phyloP scores from a whole-genome alignment of 2,329 filamentous ascomycete species.

The Basipetospora chlamydospora region DNA sequence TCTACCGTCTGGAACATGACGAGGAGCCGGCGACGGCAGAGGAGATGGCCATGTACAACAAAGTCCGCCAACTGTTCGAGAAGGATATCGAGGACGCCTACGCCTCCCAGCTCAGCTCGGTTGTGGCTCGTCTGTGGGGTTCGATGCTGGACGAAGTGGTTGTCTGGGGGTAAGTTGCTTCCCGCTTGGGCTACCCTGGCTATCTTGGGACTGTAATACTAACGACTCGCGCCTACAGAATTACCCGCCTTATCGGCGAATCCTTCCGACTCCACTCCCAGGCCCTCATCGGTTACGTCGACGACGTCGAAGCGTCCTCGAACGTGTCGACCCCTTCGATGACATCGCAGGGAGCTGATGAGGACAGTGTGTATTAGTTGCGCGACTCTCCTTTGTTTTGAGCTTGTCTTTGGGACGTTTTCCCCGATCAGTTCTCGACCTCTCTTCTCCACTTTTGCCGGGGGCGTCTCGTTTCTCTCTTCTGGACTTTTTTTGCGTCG shows the following conservation, averaged over 20 bases:
- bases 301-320: constrained; percentile 59
- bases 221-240: constrained; percentile 47
- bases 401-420: constrained; percentile 9
- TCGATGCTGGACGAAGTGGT: constrained; percentile 98
- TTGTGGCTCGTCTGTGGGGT: constrained; percentile 88
- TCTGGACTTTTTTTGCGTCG: not conserved
- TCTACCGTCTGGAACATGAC: constrained; percentile 98
- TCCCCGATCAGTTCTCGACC: constrained; percentile 15
- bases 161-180: constrained; percentile 82
- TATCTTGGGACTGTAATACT: no score
- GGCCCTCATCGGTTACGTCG: constrained; percentile 86
- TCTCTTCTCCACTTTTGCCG: constrained; percentile 19
- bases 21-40: constrained; percentile 79
- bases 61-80: constrained; percentile 77
- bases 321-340: constrained; percentile 57
- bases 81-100: constrained; percentile 66
- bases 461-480: constrained; percentile 15
- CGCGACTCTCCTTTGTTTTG: constrained; percentile 20
- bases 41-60: constrained; percentile 81
- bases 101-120: constrained; percentile 78
- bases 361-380: constrained; percentile 57
- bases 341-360: constrained; percentile 56
- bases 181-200: no score
- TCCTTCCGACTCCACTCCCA: constrained; percentile 95
- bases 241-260: constrained; percentile 92